Percentiles rank a stretch among this genome's conserved stretches.
Evolutionary conservation across 176 grass and related monocot genomes (phyloP).

Genomic region (Avena insularis): DNA sequence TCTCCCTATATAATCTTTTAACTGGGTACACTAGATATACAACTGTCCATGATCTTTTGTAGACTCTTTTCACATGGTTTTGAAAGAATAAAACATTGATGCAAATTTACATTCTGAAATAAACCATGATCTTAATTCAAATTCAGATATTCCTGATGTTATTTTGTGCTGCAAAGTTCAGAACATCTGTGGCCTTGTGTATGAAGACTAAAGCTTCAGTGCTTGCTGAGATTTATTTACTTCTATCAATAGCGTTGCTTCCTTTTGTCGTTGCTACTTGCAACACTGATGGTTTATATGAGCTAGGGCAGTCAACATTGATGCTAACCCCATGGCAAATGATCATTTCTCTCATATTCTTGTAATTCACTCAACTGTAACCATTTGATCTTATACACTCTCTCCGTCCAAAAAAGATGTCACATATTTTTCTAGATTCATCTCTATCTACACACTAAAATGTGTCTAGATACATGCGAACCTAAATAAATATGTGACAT

Average conservation of each 20-base stretch:
- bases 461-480: no score
- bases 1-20: background rate
- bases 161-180: background rate
- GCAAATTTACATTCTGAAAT: background rate
- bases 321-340: background rate
- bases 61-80: background rate
- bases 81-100: background rate
- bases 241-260: background rate
- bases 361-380: background rate
- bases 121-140: background rate
- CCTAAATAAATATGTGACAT: no score
- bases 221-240: background rate
- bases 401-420: no score
- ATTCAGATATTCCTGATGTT: background rate
- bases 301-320: slow-evolving; percentile 23
- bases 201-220: background rate
- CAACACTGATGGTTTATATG: slow-evolving; percentile 6
- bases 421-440: no score
- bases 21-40: slow-evolving; percentile 10
- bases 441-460: no score
- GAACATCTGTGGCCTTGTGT: background rate
- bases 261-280: slow-evolving; percentile 18
- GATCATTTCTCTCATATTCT: slow-evolving; percentile 18
- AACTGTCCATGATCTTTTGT: background rate
- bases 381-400: background rate